A percentile compares a stretch with the other conserved stretches of the same genome.
Conservation (phyloP, 2,329 filamentous ascomycete species). For the Ophiostoma triangulosporum region DNA sequence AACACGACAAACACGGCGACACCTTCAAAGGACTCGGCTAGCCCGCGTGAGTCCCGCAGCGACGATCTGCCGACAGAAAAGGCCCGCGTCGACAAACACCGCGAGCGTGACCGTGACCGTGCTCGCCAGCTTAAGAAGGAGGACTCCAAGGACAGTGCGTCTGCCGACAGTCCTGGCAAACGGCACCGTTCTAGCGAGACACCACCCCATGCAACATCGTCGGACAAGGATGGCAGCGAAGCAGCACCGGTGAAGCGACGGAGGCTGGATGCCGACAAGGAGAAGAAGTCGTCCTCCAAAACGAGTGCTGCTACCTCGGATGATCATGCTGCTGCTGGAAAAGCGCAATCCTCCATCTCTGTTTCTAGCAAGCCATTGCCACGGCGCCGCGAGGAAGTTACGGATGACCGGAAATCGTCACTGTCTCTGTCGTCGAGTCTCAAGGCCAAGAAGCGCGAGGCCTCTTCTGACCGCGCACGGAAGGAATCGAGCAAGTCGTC, state of each 20-base stretch:
- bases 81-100: slow-evolving; percentile 39
- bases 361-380: slow-evolving; percentile 20
- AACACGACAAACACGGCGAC: slow-evolving; percentile 34
- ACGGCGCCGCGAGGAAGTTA: slow-evolving; percentile 29
- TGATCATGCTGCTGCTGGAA: slow-evolving; percentile 29
- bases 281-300: slow-evolving; percentile 32
- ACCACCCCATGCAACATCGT: slow-evolving; percentile 37
- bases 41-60: slow-evolving; percentile 34
- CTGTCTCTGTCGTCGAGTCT: slow-evolving; percentile 14
- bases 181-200: slow-evolving; percentile 46
- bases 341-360: slow-evolving; percentile 24
- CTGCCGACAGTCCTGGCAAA: slow-evolving; percentile 40
- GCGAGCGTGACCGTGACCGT: slow-evolving; percentile 46
- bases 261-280: slow-evolving; percentile 39
- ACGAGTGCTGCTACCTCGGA: slow-evolving; percentile 32
- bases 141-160: slow-evolving; percentile 38
- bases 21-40: slow-evolving; percentile 37
- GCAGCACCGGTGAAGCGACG: slow-evolving; percentile 39
- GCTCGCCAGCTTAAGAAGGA: slow-evolving; percentile 49
- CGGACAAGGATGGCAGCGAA: slow-evolving; percentile 40
- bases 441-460: slow-evolving; percentile 26
- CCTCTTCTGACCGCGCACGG: slow-evolving; percentile 23
- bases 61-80: slow-evolving; percentile 37
- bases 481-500: slow-evolving; percentile 27
- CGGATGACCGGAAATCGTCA: slow-evolving; percentile 21